Base-by-base conservation (phyloP, 2,329 filamentous ascomycete genomes). In the Hymenoscyphus infarciens region DNA sequence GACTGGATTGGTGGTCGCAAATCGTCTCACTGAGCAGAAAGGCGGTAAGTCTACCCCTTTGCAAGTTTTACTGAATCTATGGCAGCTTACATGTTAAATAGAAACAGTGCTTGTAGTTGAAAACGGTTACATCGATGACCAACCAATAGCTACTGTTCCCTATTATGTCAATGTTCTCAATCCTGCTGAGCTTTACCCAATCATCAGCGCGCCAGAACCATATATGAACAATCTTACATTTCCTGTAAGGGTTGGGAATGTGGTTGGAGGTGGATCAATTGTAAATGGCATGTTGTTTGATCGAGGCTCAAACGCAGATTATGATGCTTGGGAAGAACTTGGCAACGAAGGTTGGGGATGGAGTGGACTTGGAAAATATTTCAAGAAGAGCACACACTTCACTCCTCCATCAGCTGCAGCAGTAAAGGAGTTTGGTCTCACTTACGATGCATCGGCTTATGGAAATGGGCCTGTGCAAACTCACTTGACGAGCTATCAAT, bases 311-410 rank as follows among this genome's bases (percentile, higher is more conserved):
- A 58, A 57, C n/a, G 63, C 56, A 16, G 63, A 65, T 56, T 75
- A 77, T 53, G 69, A 79, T 59, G 67, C 73, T 1, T 80, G 78
- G 77, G 71, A 73, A 39, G 66, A 67, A 2, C 63, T 80, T 6
- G 78, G 77, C 0, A 79, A 78, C n/a, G 64, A 11, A 74, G 75
- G 58, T 15, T 80, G 77, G 78, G 71, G 70, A 27, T 77, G 74
- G 68, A 67, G 75, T 8, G 68, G 68, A 16, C 65, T 80, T 29
- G 68, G 73, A 1, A 77, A 74, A 3, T 80, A 79, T 61, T 73
- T 80, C 59, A 72, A 71, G 16, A 78, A 78, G 66, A 55, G 45
- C 52, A 62, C 22, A n/a, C 52, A 61, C 33, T 62, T 59, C 25
- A 59, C 56, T 22, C 56, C 56, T 56, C 49, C 61, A 25, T 59